Evolutionary conservation across 257 asterid species (phyloP), one percentile per base, ranked within the genome.

Genomic region (Fraxinus excelsior): DNA sequence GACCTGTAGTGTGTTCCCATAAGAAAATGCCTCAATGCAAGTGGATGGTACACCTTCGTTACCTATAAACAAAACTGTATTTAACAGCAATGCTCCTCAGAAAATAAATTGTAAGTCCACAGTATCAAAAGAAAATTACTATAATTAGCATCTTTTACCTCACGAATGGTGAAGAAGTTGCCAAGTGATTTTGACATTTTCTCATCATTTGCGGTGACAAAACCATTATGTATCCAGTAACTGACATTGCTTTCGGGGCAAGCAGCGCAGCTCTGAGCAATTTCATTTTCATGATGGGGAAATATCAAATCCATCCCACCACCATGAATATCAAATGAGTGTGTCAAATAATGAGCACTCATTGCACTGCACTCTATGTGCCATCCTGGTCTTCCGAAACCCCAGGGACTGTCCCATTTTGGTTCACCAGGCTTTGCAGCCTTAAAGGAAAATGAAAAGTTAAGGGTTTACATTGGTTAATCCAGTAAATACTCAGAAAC

Each of bases 301-400:
- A 92, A 92, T 72, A 83, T 88, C 89, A 91, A 84, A 86, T 94
- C 98, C 96, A 92, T 91, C 74, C 97, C 98, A 65, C 97, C 97
- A 49, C 98, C 98, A 80, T 92, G 97, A 83, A 92, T 90, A 81
- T 92, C 98, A 81, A 94, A 94, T 72, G 85, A 14, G 70, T 87
- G 93, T 2, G 96, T 87, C 87, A 94, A 82, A 78, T 94, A 94
- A 8, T 87, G 87, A 82, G 97, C 91, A 82, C 98, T 94, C 97
- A 92, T 94, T 26, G 97, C 97, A 81, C 96, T 94, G 90, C 98
- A 94, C 67, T 91, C 97, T 38, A 92, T 94, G 83, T 94, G 98
- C 97, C 97, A 94, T 46, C 98, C 98, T 58, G 98, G 98, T 72
- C 97, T 91, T 79, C 98, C 98, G 7, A 92, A 91, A 64, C 98